phyloP scores from a whole-genome alignment of 345 rosid genomes.

The Mallotus nudiflorus region DNA sequence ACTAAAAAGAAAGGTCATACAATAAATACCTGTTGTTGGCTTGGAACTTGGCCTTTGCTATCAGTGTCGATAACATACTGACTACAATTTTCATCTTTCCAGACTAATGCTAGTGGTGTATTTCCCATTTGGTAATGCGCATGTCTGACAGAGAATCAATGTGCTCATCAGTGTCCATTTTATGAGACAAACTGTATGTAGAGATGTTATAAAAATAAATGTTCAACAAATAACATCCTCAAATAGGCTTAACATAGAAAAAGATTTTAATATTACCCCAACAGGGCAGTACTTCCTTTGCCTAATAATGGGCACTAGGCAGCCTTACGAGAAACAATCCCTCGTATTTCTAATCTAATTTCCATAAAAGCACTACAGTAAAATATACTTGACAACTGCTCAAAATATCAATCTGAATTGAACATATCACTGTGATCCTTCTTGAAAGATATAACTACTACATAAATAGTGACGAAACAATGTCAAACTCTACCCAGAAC shows the following conservation, averaged over 20 bases:
- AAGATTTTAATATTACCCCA: too few species aligned
- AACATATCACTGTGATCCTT: neutral
- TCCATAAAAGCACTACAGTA: too few species aligned
- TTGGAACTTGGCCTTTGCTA: constrained; percentile 71
- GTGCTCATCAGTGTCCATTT: neutral
- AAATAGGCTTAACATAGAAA: too few species aligned
- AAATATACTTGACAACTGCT: neutral
- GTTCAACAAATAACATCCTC: too few species aligned
- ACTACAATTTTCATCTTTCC: constrained; percentile 95
- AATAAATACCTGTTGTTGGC: constrained; percentile 67
- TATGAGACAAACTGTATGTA: neutral
- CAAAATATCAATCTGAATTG: neutral
- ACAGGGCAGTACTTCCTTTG: too few species aligned
- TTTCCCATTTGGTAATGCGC: constrained; percentile 89
- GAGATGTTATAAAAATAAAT: too few species aligned
- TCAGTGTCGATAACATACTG: constrained; percentile 96
- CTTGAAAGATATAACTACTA: neutral
- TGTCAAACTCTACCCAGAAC: too few species aligned
- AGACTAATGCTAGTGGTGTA: constrained; percentile 88
- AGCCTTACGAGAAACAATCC: too few species aligned
- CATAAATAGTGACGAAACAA: too few species aligned
- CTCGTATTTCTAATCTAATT: too few species aligned
- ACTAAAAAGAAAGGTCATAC: neutral
- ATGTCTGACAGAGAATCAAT: constrained; percentile 50
- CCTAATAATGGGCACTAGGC: too few species aligned